Evolutionary conservation across 768 basidiomycete species (phyloP).

Genomic region (Podaxis sp.): DNA sequence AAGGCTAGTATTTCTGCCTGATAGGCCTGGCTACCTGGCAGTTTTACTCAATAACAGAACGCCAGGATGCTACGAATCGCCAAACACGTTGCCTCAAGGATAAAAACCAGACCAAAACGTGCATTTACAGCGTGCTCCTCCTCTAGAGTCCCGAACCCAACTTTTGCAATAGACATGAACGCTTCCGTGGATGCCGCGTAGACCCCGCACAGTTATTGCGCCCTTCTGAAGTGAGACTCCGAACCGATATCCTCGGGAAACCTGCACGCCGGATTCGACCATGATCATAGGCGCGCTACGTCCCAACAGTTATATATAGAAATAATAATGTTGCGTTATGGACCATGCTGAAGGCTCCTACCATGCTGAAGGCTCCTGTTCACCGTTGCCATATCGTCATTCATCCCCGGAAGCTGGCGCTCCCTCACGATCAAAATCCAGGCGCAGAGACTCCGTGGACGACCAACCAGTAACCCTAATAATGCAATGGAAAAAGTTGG

Average conservation of each 20-base stretch:
- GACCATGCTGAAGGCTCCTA: no score
- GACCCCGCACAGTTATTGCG: slow-evolving; percentile 75
- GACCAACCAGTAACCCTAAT: slow-evolving; percentile 68
- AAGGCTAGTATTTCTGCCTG: no score
- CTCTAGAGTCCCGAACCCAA: background rate
- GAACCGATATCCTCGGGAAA: slow-evolving; percentile 76
- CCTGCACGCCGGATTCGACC: slow-evolving; percentile 68
- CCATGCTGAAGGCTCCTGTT: slow-evolving; percentile 83
- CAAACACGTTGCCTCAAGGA: slow-evolving; percentile 67
- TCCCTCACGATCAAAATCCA: slow-evolving; percentile 60
- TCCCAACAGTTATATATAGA: slow-evolving; percentile 5
- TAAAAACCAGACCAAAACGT: slow-evolving; percentile 77
- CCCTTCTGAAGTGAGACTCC: slow-evolving; percentile 63
- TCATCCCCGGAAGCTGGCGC: slow-evolving; percentile 75
- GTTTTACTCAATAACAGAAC: no score
- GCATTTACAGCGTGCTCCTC: slow-evolving; percentile 19
- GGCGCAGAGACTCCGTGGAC: slow-evolving; percentile 67
- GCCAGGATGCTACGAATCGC: slow-evolving; percentile 33
- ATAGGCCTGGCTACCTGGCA: no score
- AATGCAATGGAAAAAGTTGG: slow-evolving; percentile 32
- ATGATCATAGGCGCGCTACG: slow-evolving; percentile 70
- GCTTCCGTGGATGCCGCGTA: slow-evolving; percentile 68
- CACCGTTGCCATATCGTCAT: slow-evolving; percentile 64
- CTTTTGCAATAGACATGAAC: slow-evolving; percentile 47
- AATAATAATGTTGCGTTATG: background rate